Evolutionary conservation across 441 rosid genomes (phyloP).

Genomic region (Geranium incanum): DNA sequence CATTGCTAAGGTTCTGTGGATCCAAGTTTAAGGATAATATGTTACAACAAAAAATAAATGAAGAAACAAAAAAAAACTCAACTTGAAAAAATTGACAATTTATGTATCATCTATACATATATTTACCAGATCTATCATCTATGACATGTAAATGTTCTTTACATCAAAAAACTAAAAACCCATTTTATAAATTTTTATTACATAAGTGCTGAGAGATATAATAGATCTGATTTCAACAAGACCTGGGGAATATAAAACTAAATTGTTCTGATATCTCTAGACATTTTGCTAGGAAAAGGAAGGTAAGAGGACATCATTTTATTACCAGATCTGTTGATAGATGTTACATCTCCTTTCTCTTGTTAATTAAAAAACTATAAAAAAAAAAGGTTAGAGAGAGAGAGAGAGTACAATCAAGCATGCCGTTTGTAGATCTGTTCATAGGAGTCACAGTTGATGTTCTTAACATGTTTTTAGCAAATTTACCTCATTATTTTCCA

Average conservation of each 20-base stretch:
- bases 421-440: constrained; percentile 58
- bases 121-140: neutral
- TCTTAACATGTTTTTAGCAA: constrained; percentile 38
- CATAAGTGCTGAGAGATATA: no score
- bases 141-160: neutral
- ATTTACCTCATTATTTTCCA: constrained; percentile 14
- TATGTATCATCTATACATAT: no score
- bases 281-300: constrained; percentile 35
- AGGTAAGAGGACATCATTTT: constrained; percentile 26
- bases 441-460: constrained; percentile 32
- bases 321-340: constrained; percentile 46
- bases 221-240: constrained; percentile 3
- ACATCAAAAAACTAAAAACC: no score
- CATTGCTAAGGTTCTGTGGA: constrained; percentile 62
- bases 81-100: neutral
- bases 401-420: constrained; percentile 10
- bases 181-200: no score
- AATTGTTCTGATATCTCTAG: constrained; percentile 13
- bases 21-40: neutral
- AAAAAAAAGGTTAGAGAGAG: constrained; percentile 15
- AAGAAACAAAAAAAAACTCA: no score
- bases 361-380: constrained; percentile 17
- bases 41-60: neutral
- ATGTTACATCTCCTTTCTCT: constrained; percentile 30
- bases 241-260: constrained; percentile 10